Percentiles rank a stretch among this genome's conserved stretches.
These are phyloP conservation scores for Xylaria intraflava DNA, from an alignment of 495 filamentous ascomycete species.

Conservation along the genomic window DNA sequence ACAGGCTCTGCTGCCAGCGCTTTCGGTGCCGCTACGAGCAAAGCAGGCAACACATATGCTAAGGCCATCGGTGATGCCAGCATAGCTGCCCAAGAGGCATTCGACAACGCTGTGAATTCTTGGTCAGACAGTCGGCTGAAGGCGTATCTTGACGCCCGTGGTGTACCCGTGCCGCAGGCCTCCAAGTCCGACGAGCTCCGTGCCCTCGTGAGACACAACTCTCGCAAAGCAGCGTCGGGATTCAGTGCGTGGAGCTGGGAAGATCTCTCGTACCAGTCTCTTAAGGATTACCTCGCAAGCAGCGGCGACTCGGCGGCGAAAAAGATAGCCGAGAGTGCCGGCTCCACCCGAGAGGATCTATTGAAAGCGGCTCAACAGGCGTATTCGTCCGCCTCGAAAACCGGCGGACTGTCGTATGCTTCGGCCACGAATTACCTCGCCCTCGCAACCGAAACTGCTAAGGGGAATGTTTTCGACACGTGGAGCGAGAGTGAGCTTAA, in stretches of 20 bases:
- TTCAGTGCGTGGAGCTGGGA: constrained; percentile 81
- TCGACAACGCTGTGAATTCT: constrained; percentile 52
- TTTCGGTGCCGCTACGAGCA: constrained; percentile 75
- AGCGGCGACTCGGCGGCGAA: constrained; percentile 56
- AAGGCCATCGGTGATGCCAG: constrained; percentile 65
- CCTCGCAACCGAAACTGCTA: constrained; percentile 59
- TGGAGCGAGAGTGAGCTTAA: constrained; percentile 79
- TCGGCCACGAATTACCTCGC: constrained; percentile 69
- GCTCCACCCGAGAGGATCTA: constrained; percentile 65
- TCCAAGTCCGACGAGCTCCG: constrained; percentile 75
- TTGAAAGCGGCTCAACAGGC: constrained; percentile 61
- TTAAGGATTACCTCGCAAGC: constrained; percentile 62
- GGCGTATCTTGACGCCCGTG: constrained; percentile 63
- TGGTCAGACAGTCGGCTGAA: constrained; percentile 76
- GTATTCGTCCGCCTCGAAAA: constrained; percentile 61
- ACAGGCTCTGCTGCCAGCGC: constrained; percentile 55
- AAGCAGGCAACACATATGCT: constrained; percentile 69
- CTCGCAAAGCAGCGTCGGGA: constrained; percentile 64
- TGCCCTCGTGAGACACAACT: constrained; percentile 62
- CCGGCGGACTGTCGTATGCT: constrained; percentile 62
- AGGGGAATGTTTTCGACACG: constrained; percentile 65
- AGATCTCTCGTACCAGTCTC: constrained; percentile 69
- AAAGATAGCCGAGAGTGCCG: constrained; percentile 58
- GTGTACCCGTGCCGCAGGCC: constrained; percentile 66
- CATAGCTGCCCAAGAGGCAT: constrained; percentile 59